Percentiles rank a stretch among this genome's conserved stretches.
These are phyloP conservation scores for Apocynum venetum DNA, from an alignment of 257 asterid genomes.

Conservation along the genomic window DNA sequence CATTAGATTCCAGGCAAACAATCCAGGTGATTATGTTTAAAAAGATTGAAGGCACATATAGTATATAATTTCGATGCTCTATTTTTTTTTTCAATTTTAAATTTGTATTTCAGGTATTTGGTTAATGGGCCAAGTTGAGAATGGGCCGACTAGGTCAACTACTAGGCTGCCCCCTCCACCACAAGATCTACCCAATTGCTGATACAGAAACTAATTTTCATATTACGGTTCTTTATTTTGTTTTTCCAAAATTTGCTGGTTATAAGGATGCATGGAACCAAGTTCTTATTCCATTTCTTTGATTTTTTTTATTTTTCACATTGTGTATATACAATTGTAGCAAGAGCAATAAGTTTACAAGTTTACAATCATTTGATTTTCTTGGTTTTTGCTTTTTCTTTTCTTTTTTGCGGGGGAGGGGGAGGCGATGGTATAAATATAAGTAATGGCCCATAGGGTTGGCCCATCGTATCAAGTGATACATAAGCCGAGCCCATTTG, in stretches of 20 bases:
- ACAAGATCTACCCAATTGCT: slow-evolving; percentile 17
- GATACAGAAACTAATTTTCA: neutral
- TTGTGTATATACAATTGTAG: neutral
- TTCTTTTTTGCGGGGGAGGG: too few species aligned
- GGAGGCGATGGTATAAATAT: too few species aligned
- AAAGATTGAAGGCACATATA: too few species aligned
- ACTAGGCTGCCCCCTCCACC: slow-evolving; percentile 22
- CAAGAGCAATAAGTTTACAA: neutral
- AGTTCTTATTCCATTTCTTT: too few species aligned
- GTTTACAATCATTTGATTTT: neutral
- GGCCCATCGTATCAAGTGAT: too few species aligned
- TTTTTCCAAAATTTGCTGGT: too few species aligned
- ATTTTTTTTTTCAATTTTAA: neutral
- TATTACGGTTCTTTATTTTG: too few species aligned
- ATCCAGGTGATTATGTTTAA: slow-evolving; percentile 11
- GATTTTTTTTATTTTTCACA: neutral
- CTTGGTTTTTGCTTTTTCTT: neutral
- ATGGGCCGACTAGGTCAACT: slow-evolving; percentile 8
- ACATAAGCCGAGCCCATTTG: too few species aligned
- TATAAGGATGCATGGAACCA: too few species aligned
- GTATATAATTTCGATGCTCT: neutral
- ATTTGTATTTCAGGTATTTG: slow-evolving; percentile 13
- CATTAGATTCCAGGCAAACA: slow-evolving; percentile 14
- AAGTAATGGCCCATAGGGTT: too few species aligned
- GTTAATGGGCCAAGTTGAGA: slow-evolving; percentile 12